phyloP scores from a whole-genome alignment of 139 green algal species.

The Picochlorum sp. region DNA sequence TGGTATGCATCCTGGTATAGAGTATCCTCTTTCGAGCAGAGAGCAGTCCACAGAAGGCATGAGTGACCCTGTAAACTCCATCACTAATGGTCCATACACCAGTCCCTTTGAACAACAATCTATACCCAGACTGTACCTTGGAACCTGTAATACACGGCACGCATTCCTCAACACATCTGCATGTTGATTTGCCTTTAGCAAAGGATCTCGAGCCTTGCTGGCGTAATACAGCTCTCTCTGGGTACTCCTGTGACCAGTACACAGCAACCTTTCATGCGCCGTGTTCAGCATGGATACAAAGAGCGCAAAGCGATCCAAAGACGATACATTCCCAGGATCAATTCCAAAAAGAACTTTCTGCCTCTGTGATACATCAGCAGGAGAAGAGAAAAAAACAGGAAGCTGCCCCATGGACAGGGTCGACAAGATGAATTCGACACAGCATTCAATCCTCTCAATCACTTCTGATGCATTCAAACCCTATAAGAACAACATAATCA shows the following conservation, averaged over 20 bases:
- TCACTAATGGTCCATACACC: slow-evolving; percentile 45
- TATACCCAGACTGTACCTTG: slow-evolving; percentile 50
- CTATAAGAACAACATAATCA: too few species aligned
- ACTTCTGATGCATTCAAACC: slow-evolving; percentile 13
- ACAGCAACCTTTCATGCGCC: slow-evolving; percentile 43
- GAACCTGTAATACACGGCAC: slow-evolving; percentile 50
- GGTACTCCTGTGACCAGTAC: slow-evolving; percentile 29
- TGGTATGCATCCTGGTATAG: slow-evolving; percentile 49
- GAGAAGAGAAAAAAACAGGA: too few species aligned
- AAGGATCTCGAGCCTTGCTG: slow-evolving; percentile 28
- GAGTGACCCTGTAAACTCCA: slow-evolving; percentile 14
- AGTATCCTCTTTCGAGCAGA: neutral
- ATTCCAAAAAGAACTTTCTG: too few species aligned
- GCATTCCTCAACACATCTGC: slow-evolving; percentile 47
- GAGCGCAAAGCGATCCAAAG: slow-evolving; percentile 18
- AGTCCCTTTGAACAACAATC: slow-evolving; percentile 47
- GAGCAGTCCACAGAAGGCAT: slow-evolving; percentile 1
- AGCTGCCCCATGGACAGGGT: too few species aligned
- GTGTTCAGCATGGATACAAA: slow-evolving; percentile 44
- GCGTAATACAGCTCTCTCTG: slow-evolving; percentile 70
- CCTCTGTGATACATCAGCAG: too few species aligned
- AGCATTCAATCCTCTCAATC: slow-evolving; percentile 12
- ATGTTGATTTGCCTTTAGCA: slow-evolving; percentile 28
- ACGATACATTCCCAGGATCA: too few species aligned
- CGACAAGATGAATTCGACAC: too few species aligned